Evolutionary conservation across 805 yeast species (phyloP), one percentile per base, ranked within the genome.

Genomic region (Priceomyces castillae): DNA sequence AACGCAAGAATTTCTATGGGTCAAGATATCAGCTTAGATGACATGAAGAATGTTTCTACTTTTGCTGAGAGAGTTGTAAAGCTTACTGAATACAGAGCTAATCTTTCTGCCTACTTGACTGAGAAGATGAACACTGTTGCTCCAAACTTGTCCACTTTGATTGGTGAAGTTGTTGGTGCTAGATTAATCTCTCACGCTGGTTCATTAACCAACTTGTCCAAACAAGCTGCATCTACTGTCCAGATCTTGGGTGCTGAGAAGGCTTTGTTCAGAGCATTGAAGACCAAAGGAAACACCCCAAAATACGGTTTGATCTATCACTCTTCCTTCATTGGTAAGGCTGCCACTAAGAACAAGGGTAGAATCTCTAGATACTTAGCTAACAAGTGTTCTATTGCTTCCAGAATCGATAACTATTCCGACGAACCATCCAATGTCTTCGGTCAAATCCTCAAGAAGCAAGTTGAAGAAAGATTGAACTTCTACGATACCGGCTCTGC

Each of bases 101-200:
- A 81, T 58, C 76, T 94, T 58, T 90, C 77, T 73, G 81, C 82
- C 56, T 94, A 94, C 74, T 76, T 94, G 65, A 81, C 88, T 50
- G 96, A 90, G 56, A 94, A 94, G 77, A 94, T 94, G 99, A 85
- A 87, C 77, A 82, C 89, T 46, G 97, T 94, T 64, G 99, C 99
- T 50, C 99, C 99, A 56, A 94, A 94, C 71, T 78, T 94, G 65
- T 82, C 96, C 39, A 96, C 92, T 67, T 81, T 94, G 67, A 92
- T 94, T 63, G 99, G 99, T 67, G 99, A 94, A 76, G 94, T 92
- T 66, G 96, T 94, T 54, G 99, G 99, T 73, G 99, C 99, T 39
- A 82, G 99, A 71, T 80, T 94, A 60, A 94, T 94, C 54, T 92
- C 99, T 46, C 98, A 94, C 61, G 97, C 99, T 50, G 99, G 99